phyloP scores from a whole-genome alignment of 225 moss, liverwort and hornwort species.

The Lunularia cruciata region DNA sequence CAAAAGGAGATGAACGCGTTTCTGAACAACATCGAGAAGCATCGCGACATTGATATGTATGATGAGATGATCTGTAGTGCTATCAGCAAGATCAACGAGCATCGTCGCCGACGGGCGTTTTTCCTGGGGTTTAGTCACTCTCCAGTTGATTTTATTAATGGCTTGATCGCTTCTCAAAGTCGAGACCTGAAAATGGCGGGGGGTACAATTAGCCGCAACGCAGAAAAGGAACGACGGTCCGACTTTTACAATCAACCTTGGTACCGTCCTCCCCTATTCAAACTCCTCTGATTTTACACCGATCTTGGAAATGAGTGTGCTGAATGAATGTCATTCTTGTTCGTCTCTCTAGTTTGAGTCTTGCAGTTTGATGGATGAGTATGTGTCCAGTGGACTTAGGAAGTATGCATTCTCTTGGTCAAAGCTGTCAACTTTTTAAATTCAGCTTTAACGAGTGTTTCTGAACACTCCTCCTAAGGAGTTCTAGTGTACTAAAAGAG shows the following conservation, averaged over 20 bases:
- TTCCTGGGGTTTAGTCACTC: constrained; percentile 97
- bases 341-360: too few relatives aligned
- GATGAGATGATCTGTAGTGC: constrained; percentile 79
- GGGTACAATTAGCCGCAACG: constrained; percentile 81
- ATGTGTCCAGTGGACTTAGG: too few relatives aligned
- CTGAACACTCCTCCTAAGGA: too few relatives aligned
- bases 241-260: constrained; percentile 99
- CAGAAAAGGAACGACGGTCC: constrained; percentile 97
- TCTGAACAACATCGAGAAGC: constrained; percentile 85
- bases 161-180: constrained; percentile 95
- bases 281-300: too few relatives aligned
- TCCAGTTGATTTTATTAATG: constrained; percentile 94
- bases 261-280: constrained; percentile 29
- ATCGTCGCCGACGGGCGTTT: constrained; percentile 86
- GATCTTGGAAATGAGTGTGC: too few relatives aligned
- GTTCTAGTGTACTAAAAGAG: too few relatives aligned
- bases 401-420: too few relatives aligned
- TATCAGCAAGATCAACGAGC: constrained; percentile 95
- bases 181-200: constrained; percentile 92
- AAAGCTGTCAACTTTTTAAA: too few relatives aligned
- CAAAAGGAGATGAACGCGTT: constrained; percentile 94
- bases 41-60: constrained; percentile 80
- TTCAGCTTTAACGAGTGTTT: too few relatives aligned
- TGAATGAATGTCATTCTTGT: too few relatives aligned
- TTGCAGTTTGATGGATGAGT: too few relatives aligned